phyloP scores from a whole-genome alignment of 768 basidiomycete genomes.

The Russula emetica region DNA sequence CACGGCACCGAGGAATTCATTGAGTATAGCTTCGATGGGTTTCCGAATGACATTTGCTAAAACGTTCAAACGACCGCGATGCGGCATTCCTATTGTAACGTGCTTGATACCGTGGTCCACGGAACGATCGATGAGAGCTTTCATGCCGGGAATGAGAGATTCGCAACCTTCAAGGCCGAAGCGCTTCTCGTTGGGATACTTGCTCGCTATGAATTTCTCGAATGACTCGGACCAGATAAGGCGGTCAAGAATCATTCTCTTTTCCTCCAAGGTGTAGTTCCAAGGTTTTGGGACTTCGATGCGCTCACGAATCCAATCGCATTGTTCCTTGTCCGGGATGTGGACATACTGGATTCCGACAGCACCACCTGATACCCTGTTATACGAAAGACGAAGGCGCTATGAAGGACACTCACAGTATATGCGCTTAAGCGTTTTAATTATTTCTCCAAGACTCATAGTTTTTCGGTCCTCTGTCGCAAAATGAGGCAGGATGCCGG shows the following conservation, averaged over 20 bases:
- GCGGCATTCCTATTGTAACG: constrained; percentile 98
- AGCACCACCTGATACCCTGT: constrained; percentile 57
- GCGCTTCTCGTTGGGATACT: constrained; percentile 99
- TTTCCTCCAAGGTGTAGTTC: constrained; percentile 98
- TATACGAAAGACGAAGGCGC: background rate
- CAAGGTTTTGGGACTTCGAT: constrained; percentile 93
- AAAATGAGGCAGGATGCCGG: constrained; percentile 95
- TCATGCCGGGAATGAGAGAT: constrained; percentile 97
- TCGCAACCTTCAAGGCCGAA: constrained; percentile 99
- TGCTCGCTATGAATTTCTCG: constrained; percentile 97
- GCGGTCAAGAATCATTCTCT: constrained; percentile 97
- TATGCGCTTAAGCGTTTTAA: constrained; percentile 83
- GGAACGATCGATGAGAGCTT: constrained; percentile 96
- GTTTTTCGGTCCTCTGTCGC: constrained; percentile 79
- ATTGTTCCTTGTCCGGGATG: constrained; percentile 97
- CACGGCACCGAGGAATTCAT: constrained; percentile 82
- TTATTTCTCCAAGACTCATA: constrained; percentile 89
- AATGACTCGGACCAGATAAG: constrained; percentile 99
- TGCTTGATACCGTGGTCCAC: constrained; percentile 95
- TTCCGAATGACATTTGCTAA: constrained; percentile 98
- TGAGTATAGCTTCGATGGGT: constrained; percentile 95
- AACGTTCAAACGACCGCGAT: constrained; percentile 97
- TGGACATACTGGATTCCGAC: constrained; percentile 91
- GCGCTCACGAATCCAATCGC: constrained; percentile 98
- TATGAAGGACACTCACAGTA: constrained; percentile 65